Base-by-base conservation (phyloP, 192 early-diverging fungal species). In the Coemansia sp. region DNA sequence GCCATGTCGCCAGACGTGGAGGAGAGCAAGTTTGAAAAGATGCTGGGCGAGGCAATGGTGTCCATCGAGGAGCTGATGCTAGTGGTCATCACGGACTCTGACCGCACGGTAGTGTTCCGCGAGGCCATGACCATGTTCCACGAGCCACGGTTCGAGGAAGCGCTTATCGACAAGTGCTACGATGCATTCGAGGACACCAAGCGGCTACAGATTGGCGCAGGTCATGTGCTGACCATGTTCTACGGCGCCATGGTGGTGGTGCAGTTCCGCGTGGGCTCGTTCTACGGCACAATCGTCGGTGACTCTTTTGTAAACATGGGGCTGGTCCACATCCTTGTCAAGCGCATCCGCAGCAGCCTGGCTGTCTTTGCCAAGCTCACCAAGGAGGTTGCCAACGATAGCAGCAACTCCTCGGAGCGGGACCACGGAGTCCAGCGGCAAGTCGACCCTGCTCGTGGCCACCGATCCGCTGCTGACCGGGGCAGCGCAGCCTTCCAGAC, bases 181-280 rank as follows among this genome's bases (percentile, higher is more conserved):
- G 69, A 73, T 35, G 55, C 69, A 10, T 73, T 73, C 23, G 63
- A 73, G 36, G 63, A 73, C 26, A 66, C 54, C 14, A 64, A 56
- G 31, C 51, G 55, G 50, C 47, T 73, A 28, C 69, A 73, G 25
- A 38, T 73, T 4, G 69, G 69, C 19, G 47, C 45, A 5, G 56
- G 63, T 19, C 44, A 61, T 17, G 43, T 61, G 19, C 39, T 73
- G 44, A 73, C 63, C 2, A 28, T 73, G 34, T 57, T 73, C 32
- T 73, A 61, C 44, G 63, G 50, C 17, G 56, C 51, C 0, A 73
- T 73, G 69, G 44, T 56, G 26, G 51, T 73, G 12, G 62, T 73
- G 7, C 69, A 73, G 54, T 73, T 73, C 39, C 57, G 69, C 40
- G 69, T 73, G 9, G 69, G 63, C 23, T 44, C 52, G 16, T 73